Conservation (phyloP, 768 basidiomycete genomes). For the Piloderma croceum region DNA sequence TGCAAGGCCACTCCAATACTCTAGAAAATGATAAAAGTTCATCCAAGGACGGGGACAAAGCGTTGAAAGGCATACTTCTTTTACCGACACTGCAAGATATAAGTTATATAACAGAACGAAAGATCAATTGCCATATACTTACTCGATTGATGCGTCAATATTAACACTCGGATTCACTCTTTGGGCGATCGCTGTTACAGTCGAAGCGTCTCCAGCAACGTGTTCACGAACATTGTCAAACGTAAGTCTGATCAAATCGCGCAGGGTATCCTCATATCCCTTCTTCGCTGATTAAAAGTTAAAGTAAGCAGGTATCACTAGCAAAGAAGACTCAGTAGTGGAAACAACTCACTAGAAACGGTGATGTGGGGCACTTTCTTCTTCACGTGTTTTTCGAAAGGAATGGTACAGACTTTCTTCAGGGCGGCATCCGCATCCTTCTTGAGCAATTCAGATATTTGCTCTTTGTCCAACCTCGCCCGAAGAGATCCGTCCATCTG, state of each 20-base stretch:
- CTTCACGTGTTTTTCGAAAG: constrained; percentile 3
- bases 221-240: too few species aligned
- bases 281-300: too few species aligned
- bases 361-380: neutral
- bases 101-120: too few species aligned
- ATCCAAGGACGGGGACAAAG: too few species aligned
- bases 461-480: too few species aligned
- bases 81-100: constrained; percentile 14
- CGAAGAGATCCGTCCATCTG: too few species aligned
- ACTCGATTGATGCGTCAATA: constrained; percentile 23
- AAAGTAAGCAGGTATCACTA: neutral
- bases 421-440: constrained; percentile 6
- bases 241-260: neutral
- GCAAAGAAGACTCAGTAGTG: neutral
- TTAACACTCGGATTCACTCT: constrained; percentile 16
- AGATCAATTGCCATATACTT: constrained; percentile 6
- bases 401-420: neutral
- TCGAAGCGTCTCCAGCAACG: constrained; percentile 14
- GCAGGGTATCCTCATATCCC: neutral
- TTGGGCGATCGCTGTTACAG: constrained; percentile 22
- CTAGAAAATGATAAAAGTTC: constrained; percentile 10
- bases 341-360: constrained; percentile 8
- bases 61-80: neutral
- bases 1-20: constrained; percentile 22
- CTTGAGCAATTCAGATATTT: too few species aligned